phyloP scores from a whole-genome alignment of 164 flowering plant species.

The Stephania yunnanensis region DNA sequence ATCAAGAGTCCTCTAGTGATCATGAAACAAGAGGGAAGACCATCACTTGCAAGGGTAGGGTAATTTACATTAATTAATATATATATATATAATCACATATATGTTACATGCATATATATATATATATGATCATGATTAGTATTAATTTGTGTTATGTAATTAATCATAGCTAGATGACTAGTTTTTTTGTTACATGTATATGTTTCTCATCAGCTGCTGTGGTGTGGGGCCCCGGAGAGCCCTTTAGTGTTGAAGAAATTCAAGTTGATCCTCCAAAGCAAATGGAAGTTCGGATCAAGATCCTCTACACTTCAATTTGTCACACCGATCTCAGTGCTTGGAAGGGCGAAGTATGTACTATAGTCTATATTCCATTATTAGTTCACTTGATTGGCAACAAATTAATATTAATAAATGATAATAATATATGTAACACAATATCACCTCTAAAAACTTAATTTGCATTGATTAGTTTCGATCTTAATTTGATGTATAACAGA shows the following conservation, averaged over 20 bases:
- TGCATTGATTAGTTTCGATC: conserved; percentile 6
- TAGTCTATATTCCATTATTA: no score
- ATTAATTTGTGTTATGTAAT: no score
- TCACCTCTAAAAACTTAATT: no score
- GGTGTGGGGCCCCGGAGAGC: conserved; percentile 41
- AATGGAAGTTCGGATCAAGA: conserved; percentile 58
- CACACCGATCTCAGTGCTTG: conserved; percentile 69
- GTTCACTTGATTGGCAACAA: no score
- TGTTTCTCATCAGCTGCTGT: conserved; percentile 44
- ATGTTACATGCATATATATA: no score
- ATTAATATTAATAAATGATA: no score
- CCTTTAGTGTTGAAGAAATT: conserved; percentile 47
- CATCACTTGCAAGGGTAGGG: conserved; percentile 58
- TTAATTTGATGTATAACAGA: conserved; percentile 20
- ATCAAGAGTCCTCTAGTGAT: not conserved
- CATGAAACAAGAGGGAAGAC: conserved; percentile 33
- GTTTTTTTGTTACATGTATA: not conserved
- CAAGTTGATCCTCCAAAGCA: conserved; percentile 59
- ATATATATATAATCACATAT: no score
- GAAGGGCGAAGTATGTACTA: conserved; percentile 52
- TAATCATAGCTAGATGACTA: no score
- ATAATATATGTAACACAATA: no score
- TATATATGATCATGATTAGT: no score
- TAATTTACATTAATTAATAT: conserved; percentile 6
- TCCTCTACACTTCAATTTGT: conserved; percentile 63